phyloP scores from a whole-genome alignment of 1,284 basidiomycete genomes.

The Apiotrichum porosum region DNA sequence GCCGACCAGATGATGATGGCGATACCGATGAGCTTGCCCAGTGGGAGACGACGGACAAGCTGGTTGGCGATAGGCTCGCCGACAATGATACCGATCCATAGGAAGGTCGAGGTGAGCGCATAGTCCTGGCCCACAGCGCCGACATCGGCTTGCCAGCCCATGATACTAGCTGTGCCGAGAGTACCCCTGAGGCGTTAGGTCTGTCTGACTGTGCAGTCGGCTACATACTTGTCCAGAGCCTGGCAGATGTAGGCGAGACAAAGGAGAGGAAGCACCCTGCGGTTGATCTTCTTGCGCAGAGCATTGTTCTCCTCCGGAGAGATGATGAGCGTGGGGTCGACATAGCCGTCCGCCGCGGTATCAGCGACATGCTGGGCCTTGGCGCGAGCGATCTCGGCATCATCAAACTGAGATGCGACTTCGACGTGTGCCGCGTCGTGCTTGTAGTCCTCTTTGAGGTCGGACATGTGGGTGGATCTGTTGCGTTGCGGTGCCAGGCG shows the following conservation, averaged over 20 bases:
- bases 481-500: too few species aligned
- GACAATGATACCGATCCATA: conserved; percentile 30
- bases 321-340: conserved; percentile 18
- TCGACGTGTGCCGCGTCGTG: too few species aligned
- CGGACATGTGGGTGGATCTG: too few species aligned
- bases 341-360: conserved; percentile 11
- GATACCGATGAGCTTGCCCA: conserved; percentile 25
- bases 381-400: too few species aligned
- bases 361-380: too few species aligned
- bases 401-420: too few species aligned
- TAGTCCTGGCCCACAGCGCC: conserved; percentile 35
- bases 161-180: conserved; percentile 24
- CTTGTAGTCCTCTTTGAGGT: too few species aligned
- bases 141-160: conserved; percentile 36
- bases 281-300: conserved; percentile 13
- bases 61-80: conserved; percentile 35
- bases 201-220: too few species aligned
- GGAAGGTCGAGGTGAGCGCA: conserved; percentile 27
- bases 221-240: conserved; percentile 22
- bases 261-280: conserved; percentile 10
- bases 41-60: conserved; percentile 26
- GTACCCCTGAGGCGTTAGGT: too few species aligned
- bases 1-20: conserved; percentile 29
- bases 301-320: conserved; percentile 18
- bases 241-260: conserved; percentile 17